These are phyloP conservation scores for Hortiboletus flavorubellus DNA, from an alignment of 768 basidiomycete genomes.

Conservation along the genomic window DNA sequence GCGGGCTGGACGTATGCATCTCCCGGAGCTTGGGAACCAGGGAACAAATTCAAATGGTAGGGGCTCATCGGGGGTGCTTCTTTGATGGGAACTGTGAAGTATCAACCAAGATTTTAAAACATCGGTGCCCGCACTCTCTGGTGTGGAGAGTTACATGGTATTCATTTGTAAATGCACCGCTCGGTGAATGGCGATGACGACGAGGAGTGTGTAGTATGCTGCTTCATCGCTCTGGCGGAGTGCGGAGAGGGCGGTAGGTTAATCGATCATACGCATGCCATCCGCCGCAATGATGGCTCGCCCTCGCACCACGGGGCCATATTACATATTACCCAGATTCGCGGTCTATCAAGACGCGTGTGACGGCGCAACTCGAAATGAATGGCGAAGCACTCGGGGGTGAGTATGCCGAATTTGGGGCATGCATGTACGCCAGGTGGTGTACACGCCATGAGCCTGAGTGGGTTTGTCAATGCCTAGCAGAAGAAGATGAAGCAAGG, in stretches of 20 bases:
- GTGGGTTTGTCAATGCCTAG: constrained; percentile 14
- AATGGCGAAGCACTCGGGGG: constrained; percentile 17
- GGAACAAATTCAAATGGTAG: constrained; percentile 9
- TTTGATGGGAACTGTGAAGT: constrained; percentile 20
- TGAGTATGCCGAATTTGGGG: constrained; percentile 10
- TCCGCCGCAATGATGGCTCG: constrained; percentile 23
- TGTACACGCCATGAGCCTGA: constrained; percentile 18
- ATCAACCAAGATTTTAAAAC: constrained; percentile 19
- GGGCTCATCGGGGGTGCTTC: constrained; percentile 18
- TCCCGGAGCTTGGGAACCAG: constrained; percentile 1
- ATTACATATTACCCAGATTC: constrained; percentile 27
- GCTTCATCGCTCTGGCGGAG: constrained; percentile 21
- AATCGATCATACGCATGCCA: constrained; percentile 21
- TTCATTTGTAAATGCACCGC: constrained; percentile 22
- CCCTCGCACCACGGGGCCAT: constrained; percentile 20
- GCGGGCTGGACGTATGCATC: not conserved
- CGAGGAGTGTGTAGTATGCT: constrained; percentile 19
- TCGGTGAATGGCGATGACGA: constrained; percentile 26
- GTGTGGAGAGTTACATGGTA: constrained; percentile 15
- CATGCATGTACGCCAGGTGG: constrained; percentile 27
- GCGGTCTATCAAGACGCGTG: constrained; percentile 22
- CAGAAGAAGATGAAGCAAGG: constrained; percentile 24
- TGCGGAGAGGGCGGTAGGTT: constrained; percentile 20
- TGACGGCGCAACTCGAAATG: constrained; percentile 21
- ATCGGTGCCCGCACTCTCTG: constrained; percentile 13